Percentiles rank a stretch among this genome's conserved stretches.
Conservation (phyloP, 2,329 filamentous ascomycete species). For the Arthrinium puccinioides region DNA sequence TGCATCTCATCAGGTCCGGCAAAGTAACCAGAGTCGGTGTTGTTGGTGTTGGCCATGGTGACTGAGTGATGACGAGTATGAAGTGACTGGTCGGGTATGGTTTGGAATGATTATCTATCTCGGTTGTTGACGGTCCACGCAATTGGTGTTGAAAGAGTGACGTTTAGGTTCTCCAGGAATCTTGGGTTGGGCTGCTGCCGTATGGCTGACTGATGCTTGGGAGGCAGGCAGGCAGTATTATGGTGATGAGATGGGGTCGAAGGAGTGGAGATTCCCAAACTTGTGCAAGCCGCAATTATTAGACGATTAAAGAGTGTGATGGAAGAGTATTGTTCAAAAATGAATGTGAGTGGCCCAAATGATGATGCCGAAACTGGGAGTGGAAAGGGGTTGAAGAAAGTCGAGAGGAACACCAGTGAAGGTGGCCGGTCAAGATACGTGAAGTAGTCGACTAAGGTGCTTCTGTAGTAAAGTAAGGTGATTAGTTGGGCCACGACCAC, state of each 20-base stretch:
- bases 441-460: no score
- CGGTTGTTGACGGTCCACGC: constrained; percentile 7
- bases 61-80: constrained; percentile 15
- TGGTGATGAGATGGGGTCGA: constrained; percentile 19
- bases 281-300: constrained; percentile 37
- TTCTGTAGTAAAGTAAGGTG: no score
- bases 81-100: constrained; percentile 17
- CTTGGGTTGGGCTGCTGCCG: constrained; percentile 30
- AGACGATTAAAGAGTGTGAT: constrained; percentile 53
- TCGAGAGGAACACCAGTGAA: constrained; percentile 8
- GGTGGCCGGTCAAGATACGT: no score
- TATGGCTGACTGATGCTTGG: no score
- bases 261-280: constrained; percentile 37
- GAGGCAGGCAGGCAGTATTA: no score
- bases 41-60: constrained; percentile 39
- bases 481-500: no score
- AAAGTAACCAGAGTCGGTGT: constrained; percentile 43
- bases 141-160: constrained; percentile 31
- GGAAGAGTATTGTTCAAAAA: constrained; percentile 42
- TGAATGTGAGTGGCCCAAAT: constrained; percentile 49
- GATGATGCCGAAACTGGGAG: constrained; percentile 29
- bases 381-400: constrained; percentile 8
- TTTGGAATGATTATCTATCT: constrained; percentile 13
- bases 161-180: constrained; percentile 46
- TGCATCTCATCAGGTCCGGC: constrained; percentile 47